Conservation (phyloP, 2,329 filamentous ascomycete species). For the Sordariomycetes sp. region DNA sequence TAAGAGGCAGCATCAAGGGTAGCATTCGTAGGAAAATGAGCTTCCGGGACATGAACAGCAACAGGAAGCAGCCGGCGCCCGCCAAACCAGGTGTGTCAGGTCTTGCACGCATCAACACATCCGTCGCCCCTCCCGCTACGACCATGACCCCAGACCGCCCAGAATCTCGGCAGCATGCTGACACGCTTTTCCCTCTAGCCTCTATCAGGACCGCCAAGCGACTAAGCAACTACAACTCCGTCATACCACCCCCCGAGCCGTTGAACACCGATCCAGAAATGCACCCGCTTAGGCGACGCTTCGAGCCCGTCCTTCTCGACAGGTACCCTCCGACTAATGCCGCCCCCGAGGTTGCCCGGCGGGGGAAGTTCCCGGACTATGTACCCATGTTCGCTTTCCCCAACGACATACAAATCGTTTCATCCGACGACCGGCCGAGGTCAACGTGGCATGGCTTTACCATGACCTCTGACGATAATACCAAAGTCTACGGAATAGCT, state of each 20-base stretch:
- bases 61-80: conserved; percentile 71
- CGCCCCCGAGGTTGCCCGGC: conserved; percentile 63
- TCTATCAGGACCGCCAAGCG: conserved; percentile 69
- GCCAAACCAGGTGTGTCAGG: conserved; percentile 50
- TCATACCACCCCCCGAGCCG: conserved; percentile 86
- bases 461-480: conserved; percentile 89
- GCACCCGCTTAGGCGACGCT: conserved; percentile 87
- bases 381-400: conserved; percentile 99
- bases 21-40: conserved; percentile 89
- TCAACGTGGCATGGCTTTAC: conserved; percentile 99
- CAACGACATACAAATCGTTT: conserved; percentile 94
- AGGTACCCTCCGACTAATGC: conserved; percentile 79
- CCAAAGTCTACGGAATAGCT: conserved; percentile 83
- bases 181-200: conserved; percentile 20
- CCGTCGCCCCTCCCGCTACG: background rate
- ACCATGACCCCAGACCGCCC: background rate
- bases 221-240: conserved; percentile 94
- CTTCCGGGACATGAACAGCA: conserved; percentile 87
- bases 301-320: conserved; percentile 92
- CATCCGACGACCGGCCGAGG: conserved; percentile 80
- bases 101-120: conserved; percentile 4
- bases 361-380: conserved; percentile 88
- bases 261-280: conserved; percentile 82
- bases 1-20: conserved; percentile 71
- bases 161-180: conserved; percentile 1